Percentiles rank a stretch among this genome's conserved stretches.
phyloP scores from a whole-genome alignment of 805 yeast species.

The Tanozyma kutaoensis region DNA sequence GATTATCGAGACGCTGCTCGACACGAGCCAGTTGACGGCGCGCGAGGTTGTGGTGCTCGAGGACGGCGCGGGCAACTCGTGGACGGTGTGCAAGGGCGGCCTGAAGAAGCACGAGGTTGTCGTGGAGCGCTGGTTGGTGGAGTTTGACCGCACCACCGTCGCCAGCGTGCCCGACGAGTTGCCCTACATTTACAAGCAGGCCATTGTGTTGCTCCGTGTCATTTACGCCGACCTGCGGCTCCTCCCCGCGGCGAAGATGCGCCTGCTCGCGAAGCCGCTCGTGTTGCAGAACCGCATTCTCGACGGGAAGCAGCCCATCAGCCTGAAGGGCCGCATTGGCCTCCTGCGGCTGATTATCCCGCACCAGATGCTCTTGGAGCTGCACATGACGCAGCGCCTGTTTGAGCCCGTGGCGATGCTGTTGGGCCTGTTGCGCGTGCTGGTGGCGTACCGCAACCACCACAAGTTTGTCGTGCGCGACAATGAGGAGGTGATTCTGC shows the following conservation, averaged over 20 bases:
- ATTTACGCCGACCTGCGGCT: slow-evolving; percentile 52
- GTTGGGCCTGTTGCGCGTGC: slow-evolving; percentile 57
- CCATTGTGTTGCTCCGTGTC: slow-evolving; percentile 62
- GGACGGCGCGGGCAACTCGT: slow-evolving; percentile 39
- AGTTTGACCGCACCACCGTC: slow-evolving; percentile 43
- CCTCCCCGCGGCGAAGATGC: slow-evolving; percentile 59
- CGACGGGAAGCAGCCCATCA: slow-evolving; percentile 69
- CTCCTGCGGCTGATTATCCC: slow-evolving; percentile 55
- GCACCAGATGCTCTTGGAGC: slow-evolving; percentile 19
- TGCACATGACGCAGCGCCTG: slow-evolving; percentile 48
- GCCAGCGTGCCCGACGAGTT: slow-evolving; percentile 34
- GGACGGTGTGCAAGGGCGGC: slow-evolving; percentile 45
- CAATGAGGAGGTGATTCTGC: slow-evolving; percentile 49
- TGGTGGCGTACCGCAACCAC: slow-evolving; percentile 71
- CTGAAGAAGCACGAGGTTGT: slow-evolving; percentile 73
- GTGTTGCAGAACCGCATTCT: slow-evolving; percentile 46
- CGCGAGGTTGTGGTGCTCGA: slow-evolving; percentile 46
- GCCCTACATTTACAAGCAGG: slow-evolving; percentile 59
- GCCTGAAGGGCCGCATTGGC: slow-evolving; percentile 77
- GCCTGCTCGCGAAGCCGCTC: slow-evolving; percentile 13
- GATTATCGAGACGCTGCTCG: slow-evolving; percentile 73
- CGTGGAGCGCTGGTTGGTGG: slow-evolving; percentile 86
- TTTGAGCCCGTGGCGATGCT: slow-evolving; percentile 66
- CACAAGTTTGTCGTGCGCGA: slow-evolving; percentile 55
- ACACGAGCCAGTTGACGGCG: slow-evolving; percentile 41